Evolutionary conservation across 2,329 filamentous ascomycete genomes (phyloP).

Genomic region (Neofusicoccum umdonicola): DNA sequence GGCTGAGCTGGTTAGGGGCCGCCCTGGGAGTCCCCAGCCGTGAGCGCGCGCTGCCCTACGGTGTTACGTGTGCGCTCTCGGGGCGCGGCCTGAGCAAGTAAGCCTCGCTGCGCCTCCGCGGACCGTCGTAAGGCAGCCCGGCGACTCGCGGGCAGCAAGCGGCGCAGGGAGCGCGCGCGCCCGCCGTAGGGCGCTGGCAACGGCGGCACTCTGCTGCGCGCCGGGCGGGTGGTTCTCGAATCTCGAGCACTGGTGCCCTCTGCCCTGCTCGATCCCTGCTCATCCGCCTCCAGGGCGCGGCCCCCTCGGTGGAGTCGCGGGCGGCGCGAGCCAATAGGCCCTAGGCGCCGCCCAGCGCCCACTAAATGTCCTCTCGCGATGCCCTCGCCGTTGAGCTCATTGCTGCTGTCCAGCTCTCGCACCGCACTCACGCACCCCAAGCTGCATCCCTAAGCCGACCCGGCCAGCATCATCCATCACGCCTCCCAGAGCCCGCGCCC

Average conservation of each 20-base stretch:
- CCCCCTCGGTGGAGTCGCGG: slow-evolving; percentile 1
- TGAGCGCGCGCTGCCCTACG: slow-evolving; percentile 4
- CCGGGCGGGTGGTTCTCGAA: background rate
- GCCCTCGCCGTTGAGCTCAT: background rate
- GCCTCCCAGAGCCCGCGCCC: background rate
- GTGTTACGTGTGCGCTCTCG: slow-evolving; percentile 6
- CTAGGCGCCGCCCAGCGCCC: background rate
- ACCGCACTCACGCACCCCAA: background rate
- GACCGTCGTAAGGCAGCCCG: slow-evolving; percentile 1
- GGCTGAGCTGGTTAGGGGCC: slow-evolving; percentile 12
- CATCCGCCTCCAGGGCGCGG: background rate
- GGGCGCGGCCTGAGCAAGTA: slow-evolving; percentile 3
- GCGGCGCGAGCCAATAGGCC: background rate
- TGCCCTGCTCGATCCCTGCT: background rate
- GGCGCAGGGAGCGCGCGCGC: background rate
- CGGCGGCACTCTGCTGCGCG: background rate
- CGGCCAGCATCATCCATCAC: no score
- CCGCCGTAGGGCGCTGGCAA: background rate
- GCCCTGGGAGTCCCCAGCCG: background rate
- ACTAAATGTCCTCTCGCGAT: slow-evolving; percentile 8
- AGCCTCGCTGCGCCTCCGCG: slow-evolving; percentile 11
- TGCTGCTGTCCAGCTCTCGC: background rate
- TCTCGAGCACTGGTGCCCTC: background rate
- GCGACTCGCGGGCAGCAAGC: background rate
- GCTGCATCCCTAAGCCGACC: background rate